Conservation (phyloP, 192 early-diverging fungal genomes). For the Coemansia sp. region DNA sequence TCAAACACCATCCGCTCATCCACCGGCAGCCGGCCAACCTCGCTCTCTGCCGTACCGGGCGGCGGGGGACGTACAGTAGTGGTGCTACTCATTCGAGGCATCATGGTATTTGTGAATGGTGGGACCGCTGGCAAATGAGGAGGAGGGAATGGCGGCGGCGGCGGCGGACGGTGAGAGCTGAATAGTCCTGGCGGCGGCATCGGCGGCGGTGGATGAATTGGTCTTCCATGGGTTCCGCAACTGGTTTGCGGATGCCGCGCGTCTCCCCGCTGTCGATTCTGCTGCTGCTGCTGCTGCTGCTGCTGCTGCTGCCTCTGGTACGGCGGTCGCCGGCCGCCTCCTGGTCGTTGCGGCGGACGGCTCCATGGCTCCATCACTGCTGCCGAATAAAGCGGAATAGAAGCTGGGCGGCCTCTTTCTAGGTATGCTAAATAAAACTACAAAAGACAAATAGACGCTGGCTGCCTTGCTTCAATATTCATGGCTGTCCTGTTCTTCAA, state of each 20-base stretch:
- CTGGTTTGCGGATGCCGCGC: background rate
- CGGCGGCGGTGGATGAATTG: constrained; percentile 1
- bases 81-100: background rate
- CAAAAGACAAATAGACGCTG: no score
- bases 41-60: background rate
- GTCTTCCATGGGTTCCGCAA: background rate
- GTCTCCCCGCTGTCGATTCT: constrained; percentile 8
- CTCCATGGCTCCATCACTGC: constrained; percentile 22
- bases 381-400: background rate
- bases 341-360: background rate
- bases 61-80: background rate
- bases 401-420: no score
- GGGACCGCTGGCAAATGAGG: no score
- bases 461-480: no score
- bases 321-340: background rate
- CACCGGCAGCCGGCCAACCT: background rate
- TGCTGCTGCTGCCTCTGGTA: background rate
- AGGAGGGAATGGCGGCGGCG: background rate
- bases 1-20: constrained; percentile 30
- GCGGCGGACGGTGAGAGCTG: background rate
- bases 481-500: background rate
- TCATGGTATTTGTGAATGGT: no score
- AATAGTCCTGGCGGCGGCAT: constrained; percentile 4
- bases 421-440: no score
- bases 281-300: constrained; percentile 2